phyloP scores from a whole-genome alignment of 805 yeast genomes.

The Saccharomycopsis guyanensis region DNA sequence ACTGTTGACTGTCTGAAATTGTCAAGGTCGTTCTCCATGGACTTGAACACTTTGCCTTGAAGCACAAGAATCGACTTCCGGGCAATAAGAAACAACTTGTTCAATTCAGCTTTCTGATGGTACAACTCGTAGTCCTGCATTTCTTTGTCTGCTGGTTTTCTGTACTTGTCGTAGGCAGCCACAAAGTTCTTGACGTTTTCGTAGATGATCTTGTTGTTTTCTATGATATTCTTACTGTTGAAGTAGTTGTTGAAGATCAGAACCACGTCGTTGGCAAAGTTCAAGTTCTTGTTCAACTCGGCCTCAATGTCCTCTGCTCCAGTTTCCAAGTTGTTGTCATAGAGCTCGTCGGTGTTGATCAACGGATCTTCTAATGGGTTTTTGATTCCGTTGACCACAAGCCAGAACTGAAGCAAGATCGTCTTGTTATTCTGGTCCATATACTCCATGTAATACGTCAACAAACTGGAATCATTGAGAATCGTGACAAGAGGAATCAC shows the following conservation, averaged over 20 bases:
- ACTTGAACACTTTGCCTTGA: slow-evolving; percentile 45
- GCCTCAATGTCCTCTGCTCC: slow-evolving; percentile 14
- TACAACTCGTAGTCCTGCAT: slow-evolving; percentile 12
- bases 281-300: slow-evolving; percentile 7
- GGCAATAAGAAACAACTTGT: slow-evolving; percentile 40
- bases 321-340: slow-evolving; percentile 21
- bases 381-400: slow-evolving; percentile 55
- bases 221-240: slow-evolving; percentile 17
- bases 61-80: slow-evolving; percentile 50
- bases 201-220: slow-evolving; percentile 19
- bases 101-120: slow-evolving; percentile 11
- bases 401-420: slow-evolving; percentile 53
- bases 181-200: slow-evolving; percentile 20
- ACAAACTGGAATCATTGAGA: slow-evolving; percentile 39
- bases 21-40: slow-evolving; percentile 47
- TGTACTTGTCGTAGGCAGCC: slow-evolving; percentile 10
- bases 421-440: slow-evolving; percentile 44
- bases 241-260: slow-evolving; percentile 19
- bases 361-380: slow-evolving; percentile 56
- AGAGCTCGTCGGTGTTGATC: slow-evolving; percentile 17
- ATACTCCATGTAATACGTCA: slow-evolving; percentile 44
- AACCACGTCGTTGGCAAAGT: slow-evolving; percentile 18
- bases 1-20: slow-evolving; percentile 53
- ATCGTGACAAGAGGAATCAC: slow-evolving; percentile 33
- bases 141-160: not conserved